Evolutionary conservation across 768 basidiomycete genomes (phyloP), one percentile per base, ranked within the genome.

Genomic region (Lentinula edodes): DNA sequence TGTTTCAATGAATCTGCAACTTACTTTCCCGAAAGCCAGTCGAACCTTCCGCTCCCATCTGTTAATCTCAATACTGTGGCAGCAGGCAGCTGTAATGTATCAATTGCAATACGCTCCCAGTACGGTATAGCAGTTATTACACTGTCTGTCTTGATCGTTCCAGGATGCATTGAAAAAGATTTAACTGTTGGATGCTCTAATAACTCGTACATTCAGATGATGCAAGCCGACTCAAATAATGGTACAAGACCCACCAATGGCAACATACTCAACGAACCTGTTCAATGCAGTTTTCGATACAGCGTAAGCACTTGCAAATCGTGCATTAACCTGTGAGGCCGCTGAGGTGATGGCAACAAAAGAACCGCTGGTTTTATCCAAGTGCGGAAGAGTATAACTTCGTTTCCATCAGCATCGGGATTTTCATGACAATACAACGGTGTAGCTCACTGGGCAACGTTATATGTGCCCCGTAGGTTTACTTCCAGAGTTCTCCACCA

Each of bases 401-500:
- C 28, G 7, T 16, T 5, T 16, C 16, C 15, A 13, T 58, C 2
- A n/a, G 20, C 9, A 46, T 43, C 42, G 48, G 23, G 8, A n/a
- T 28, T 28, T 6, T 34, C 28, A 7, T 15, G 16, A 18, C 6
- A 16, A 12, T 36, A 18, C n/a, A 28, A 16, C 35, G 28, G 28
- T 3, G 28, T 28, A 28, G 28, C 28, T 23, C 18, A 68, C 67
- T 67, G 69, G 2, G 66, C 64, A 1, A 66, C 42, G 46, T 68
- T 68, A 59, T 59, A 71, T 9, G 61, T 51, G 7, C 68, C 67
- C 0, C 66, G 68, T n/a, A 70, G 43, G 46, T 68, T 70, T 10
- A 68, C 66, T 36, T 67, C 66, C 51, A 66, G 52, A 8, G 60
- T 60, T 45, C 63, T 64, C 67, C 66, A 66, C 67, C 69, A 71